Percentiles rank a stretch among this genome's conserved stretches.
Evolutionary conservation across 257 asterid genomes (phyloP).

Genomic region (Craterostigma plantagineum): DNA sequence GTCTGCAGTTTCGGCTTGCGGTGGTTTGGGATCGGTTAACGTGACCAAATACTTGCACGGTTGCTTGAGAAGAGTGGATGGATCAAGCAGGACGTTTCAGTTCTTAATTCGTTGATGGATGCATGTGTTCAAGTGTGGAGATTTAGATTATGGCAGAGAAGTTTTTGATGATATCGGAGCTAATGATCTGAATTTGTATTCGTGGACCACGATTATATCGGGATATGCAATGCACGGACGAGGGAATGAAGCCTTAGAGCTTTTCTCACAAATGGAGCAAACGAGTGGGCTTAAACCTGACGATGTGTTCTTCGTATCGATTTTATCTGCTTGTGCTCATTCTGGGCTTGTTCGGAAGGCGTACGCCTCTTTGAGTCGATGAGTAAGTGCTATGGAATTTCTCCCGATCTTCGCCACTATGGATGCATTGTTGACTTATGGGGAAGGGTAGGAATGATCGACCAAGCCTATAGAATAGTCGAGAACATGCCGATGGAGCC

Average conservation of each 20-base stretch:
- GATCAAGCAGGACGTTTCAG: slow-evolving; percentile 16
- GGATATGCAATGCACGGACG: slow-evolving; percentile 33
- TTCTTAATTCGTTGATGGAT: slow-evolving; percentile 25
- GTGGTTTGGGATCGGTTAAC: slow-evolving; percentile 21
- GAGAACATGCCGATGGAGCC: slow-evolving; percentile 29
- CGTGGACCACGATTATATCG: slow-evolving; percentile 48
- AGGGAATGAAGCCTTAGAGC: slow-evolving; percentile 16
- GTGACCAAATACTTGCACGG: slow-evolving; percentile 23
- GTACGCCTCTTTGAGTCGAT: slow-evolving; percentile 22
- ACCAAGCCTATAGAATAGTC: slow-evolving; percentile 20
- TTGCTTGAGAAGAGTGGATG: slow-evolving; percentile 25
- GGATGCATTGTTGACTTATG: slow-evolving; percentile 37
- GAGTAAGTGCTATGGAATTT: slow-evolving; percentile 14
- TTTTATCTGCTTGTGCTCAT: slow-evolving; percentile 35
- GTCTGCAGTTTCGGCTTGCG: slow-evolving; percentile 32
- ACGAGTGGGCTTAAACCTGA: slow-evolving; percentile 17
- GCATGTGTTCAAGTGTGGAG: slow-evolving; percentile 39
- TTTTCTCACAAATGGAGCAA: slow-evolving; percentile 21
- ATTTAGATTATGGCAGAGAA: slow-evolving; percentile 8
- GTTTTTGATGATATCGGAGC: slow-evolving; percentile 15
- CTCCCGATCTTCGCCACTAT: slow-evolving; percentile 30
- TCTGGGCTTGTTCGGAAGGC: slow-evolving; percentile 38
- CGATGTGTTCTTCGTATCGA: slow-evolving; percentile 19
- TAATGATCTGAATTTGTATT: slow-evolving; percentile 18
- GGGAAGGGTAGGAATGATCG: slow-evolving; percentile 34